Evolutionary conservation across 805 yeast genomes (phyloP).

Genomic region (Wickerhamiella shivajii): DNA sequence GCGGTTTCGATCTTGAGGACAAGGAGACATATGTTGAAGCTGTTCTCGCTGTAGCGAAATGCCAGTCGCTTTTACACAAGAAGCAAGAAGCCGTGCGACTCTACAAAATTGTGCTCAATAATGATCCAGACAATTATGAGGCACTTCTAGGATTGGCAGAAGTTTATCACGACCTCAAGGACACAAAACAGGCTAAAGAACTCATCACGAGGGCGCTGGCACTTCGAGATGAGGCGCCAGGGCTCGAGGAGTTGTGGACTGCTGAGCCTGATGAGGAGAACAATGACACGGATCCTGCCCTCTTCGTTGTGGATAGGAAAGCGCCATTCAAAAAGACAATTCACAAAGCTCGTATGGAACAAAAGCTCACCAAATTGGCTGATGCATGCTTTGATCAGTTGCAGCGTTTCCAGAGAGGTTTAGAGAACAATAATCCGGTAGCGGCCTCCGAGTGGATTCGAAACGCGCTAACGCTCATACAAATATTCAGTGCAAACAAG

Average conservation of each 20-base stretch:
- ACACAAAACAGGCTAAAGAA: conserved; percentile 21
- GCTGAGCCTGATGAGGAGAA: conserved; percentile 4
- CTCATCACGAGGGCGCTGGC: conserved; percentile 20
- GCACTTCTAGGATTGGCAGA: conserved; percentile 70
- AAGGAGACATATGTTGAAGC: conserved; percentile 25
- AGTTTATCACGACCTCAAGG: conserved; percentile 37
- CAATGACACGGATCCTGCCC: neutral
- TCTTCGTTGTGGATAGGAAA: conserved; percentile 9
- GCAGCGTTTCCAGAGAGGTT: conserved; percentile 35
- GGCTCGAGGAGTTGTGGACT: neutral
- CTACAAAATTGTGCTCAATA: conserved; percentile 16
- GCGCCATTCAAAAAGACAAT: conserved; percentile 29
- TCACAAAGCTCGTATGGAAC: conserved; percentile 37
- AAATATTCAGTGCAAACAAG: conserved; percentile 62
- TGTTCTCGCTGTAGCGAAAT: conserved; percentile 52
- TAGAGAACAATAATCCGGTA: conserved; percentile 38
- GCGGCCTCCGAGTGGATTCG: conserved; percentile 72
- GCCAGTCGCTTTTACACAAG: conserved; percentile 60
- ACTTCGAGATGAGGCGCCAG: conserved; percentile 12
- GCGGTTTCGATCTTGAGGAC: conserved; percentile 25
- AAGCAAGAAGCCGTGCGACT: conserved; percentile 21
- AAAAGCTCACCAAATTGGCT: conserved; percentile 9
- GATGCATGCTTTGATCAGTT: conserved; percentile 28
- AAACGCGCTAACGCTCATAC: conserved; percentile 66
- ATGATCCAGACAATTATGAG: conserved; percentile 41